A percentile compares a stretch with the other conserved stretches of the same genome.
Conservation (phyloP, 345 rosid genomes). For the Crucihimalaya himalaica region DNA sequence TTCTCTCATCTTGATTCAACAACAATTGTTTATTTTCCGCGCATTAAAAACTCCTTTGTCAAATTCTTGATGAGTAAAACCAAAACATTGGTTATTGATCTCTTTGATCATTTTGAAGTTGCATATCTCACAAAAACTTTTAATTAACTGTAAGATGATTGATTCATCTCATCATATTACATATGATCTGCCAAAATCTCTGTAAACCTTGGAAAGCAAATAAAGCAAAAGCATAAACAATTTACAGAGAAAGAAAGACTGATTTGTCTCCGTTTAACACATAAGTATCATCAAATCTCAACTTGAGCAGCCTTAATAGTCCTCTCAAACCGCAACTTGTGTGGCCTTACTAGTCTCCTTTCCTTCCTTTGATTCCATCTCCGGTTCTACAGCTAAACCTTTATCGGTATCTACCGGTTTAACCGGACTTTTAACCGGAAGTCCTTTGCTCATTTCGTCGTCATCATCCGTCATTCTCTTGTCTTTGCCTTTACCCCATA, state of each 20-base stretch:
- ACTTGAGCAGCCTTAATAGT: conserved; percentile 14
- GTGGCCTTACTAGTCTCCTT: conserved; percentile 24
- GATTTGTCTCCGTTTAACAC: background rate
- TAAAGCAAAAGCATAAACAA: conserved; percentile 21
- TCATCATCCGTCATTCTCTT: conserved; percentile 29
- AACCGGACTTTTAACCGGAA: conserved; percentile 51
- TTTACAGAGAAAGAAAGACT: conserved; percentile 4
- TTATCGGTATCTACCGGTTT: conserved; percentile 27
- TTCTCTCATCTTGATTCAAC: conserved; percentile 25
- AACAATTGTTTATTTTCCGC: conserved; percentile 23
- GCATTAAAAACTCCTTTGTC: conserved; percentile 14
- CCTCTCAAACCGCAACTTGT: conserved; percentile 25
- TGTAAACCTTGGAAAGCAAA: conserved; percentile 20
- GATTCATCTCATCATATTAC: conserved; percentile 20
- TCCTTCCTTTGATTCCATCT: conserved; percentile 24
- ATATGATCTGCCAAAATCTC: conserved; percentile 36
- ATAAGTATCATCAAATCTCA: conserved; percentile 19
- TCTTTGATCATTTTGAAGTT: conserved; percentile 20
- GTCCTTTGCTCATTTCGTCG: conserved; percentile 35
- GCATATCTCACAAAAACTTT: conserved; percentile 26
- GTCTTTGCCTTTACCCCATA: conserved; percentile 95
- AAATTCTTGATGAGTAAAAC: conserved; percentile 26
- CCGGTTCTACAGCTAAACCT: conserved; percentile 18
- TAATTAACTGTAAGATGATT: conserved; percentile 26
- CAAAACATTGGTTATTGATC: conserved; percentile 14